phyloP scores from a whole-genome alignment of 306 rosid genomes.

The Vicia faba region DNA sequence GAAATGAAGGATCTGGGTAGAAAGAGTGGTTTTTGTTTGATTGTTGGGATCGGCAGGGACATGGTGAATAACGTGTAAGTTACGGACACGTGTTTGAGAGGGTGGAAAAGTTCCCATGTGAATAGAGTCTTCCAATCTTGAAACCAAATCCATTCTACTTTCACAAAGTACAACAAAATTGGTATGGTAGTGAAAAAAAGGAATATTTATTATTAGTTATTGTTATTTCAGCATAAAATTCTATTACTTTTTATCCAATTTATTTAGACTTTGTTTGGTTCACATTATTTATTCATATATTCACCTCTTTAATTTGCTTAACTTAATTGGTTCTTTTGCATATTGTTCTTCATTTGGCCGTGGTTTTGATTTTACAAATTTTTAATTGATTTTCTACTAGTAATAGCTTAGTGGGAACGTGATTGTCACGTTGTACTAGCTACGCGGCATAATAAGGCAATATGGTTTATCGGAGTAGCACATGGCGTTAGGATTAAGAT shows the following conservation, averaged over 20 bases:
- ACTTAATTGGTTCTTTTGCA: neutral
- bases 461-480: constrained; percentile 42
- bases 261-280: neutral
- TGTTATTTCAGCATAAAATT: constrained; percentile 21
- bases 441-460: constrained; percentile 31
- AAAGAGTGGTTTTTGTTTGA: constrained; percentile 32
- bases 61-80: constrained; percentile 46
- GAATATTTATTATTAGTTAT: constrained; percentile 11
- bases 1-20: constrained; percentile 12
- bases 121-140: constrained; percentile 36
- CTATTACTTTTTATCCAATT: constrained; percentile 1
- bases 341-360: constrained; percentile 30
- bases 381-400: constrained; percentile 2
- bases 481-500: constrained; percentile 35
- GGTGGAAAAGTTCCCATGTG: constrained; percentile 53
- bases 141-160: constrained; percentile 39
- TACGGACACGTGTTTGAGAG: constrained; percentile 53
- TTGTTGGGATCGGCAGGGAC: constrained; percentile 37
- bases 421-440: constrained; percentile 47
- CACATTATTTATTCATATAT: neutral
- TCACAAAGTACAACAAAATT: constrained; percentile 52
- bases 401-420: constrained; percentile 36
- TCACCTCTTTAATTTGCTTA: neutral
- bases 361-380: constrained; percentile 22
- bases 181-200: constrained; percentile 29